Evolutionary conservation across 176 grass and related monocot genomes (phyloP).

Genomic region (Ensete glaucum): DNA sequence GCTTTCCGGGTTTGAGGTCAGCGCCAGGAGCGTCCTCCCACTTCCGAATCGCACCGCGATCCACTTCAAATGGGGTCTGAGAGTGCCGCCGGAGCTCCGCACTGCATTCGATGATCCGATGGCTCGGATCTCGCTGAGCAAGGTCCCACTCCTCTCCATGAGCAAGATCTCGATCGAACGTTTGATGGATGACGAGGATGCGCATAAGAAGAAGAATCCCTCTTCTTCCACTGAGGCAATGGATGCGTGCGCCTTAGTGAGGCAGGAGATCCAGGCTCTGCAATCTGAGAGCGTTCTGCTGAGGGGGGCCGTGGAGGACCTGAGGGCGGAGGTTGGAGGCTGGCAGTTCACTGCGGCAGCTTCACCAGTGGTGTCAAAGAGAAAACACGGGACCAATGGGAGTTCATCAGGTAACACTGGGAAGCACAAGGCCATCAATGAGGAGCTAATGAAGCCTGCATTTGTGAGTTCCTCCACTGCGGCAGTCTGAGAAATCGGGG

Average conservation of each 20-base stretch:
- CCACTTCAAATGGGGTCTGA: slow-evolving; percentile 65
- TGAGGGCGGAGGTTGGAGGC: background rate
- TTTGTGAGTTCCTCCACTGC: background rate
- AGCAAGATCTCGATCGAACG: slow-evolving; percentile 80
- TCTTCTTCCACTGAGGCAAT: background rate
- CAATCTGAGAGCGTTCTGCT: background rate
- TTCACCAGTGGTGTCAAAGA: background rate
- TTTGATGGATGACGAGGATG: background rate
- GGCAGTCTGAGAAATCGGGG: background rate
- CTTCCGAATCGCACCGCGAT: slow-evolving; percentile 50
- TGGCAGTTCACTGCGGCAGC: background rate
- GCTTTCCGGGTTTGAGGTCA: slow-evolving; percentile 54
- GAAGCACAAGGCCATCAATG: background rate
- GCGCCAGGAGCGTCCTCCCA: slow-evolving; percentile 54
- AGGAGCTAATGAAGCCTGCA: slow-evolving; percentile 1
- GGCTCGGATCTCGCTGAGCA: slow-evolving; percentile 27
- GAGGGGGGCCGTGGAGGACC: slow-evolving; percentile 10
- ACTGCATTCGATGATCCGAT: slow-evolving; percentile 15
- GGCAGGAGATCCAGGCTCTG: slow-evolving; percentile 1
- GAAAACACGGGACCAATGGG: background rate
- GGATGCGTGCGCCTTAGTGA: background rate
- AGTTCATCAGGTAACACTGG: background rate
- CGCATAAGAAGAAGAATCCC: slow-evolving; percentile 8
- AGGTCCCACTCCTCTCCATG: slow-evolving; percentile 75
- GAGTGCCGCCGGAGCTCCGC: slow-evolving; percentile 48